A percentile compares a stretch with the other conserved stretches of the same genome.
Evolutionary conservation across 129 eudicot species (phyloP).

Genomic region (Scalesia atractyloides): DNA sequence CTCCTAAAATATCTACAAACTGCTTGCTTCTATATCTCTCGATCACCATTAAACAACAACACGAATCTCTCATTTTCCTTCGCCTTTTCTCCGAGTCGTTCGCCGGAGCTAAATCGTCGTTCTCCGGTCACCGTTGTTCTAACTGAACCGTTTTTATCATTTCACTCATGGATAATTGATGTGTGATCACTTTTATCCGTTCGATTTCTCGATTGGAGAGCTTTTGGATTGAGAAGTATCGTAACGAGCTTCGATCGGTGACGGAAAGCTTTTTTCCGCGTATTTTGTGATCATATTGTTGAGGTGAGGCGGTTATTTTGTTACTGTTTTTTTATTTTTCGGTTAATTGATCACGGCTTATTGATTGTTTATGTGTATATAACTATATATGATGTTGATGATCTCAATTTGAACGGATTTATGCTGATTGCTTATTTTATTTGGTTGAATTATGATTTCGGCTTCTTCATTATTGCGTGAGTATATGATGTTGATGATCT

Average conservation of each 20-base stretch:
- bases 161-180: constrained; percentile 19
- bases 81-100: neutral
- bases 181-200: constrained; percentile 18
- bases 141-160: constrained; percentile 10
- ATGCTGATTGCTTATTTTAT: neutral
- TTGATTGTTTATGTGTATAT: neutral
- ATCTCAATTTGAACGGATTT: neutral
- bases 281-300: constrained; percentile 14
- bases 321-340: neutral
- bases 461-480: too few species aligned
- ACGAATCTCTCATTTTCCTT: constrained; percentile 20
- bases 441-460: neutral
- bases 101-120: neutral
- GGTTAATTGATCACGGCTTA: neutral
- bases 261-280: neutral
- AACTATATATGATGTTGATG: constrained; percentile 5
- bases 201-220: constrained; percentile 4
- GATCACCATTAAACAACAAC: constrained; percentile 26
- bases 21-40: constrained; percentile 19
- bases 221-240: neutral
- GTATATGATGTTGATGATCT: too few species aligned
- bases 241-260: constrained; percentile 32
- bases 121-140: neutral
- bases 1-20: neutral
- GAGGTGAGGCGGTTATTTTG: constrained; percentile 22